Percentiles rank a stretch among this genome's conserved stretches.
These are phyloP conservation scores for Begonia loranthoides DNA, from an alignment of 306 rosid species.

Conservation along the genomic window DNA sequence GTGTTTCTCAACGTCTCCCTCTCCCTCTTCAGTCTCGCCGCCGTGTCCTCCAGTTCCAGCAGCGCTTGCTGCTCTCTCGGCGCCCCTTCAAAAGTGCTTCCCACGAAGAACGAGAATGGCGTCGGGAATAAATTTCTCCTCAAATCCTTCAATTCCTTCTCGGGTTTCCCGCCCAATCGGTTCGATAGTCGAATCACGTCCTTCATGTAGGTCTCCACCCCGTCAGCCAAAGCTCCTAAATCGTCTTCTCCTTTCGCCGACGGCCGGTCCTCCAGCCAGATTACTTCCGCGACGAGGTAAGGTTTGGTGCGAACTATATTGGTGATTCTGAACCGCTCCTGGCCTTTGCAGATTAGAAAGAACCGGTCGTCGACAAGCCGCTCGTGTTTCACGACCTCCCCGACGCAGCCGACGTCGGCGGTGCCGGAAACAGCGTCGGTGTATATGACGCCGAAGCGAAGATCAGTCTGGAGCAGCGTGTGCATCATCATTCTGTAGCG, in stretches of 20 bases:
- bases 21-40: constrained; percentile 70
- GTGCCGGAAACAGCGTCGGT: constrained; percentile 67
- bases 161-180: constrained; percentile 79
- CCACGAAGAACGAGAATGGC: constrained; percentile 90
- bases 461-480: constrained; percentile 89
- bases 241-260: constrained; percentile 52
- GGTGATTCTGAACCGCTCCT: constrained; percentile 78
- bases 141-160: constrained; percentile 89
- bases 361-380: constrained; percentile 88
- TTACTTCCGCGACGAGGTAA: constrained; percentile 75
- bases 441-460: constrained; percentile 90
- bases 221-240: constrained; percentile 49
- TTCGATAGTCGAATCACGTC: constrained; percentile 88
- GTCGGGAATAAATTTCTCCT: constrained; percentile 82
- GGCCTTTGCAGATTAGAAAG: constrained; percentile 91
- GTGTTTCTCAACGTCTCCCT: constrained; percentile 85
- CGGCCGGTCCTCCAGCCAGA: constrained; percentile 94
- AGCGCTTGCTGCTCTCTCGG: constrained; percentile 96
- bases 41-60: constrained; percentile 90
- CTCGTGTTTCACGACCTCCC: constrained; percentile 95
- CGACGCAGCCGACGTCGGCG: constrained; percentile 85
- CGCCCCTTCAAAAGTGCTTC: constrained; percentile 95
- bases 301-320: constrained; percentile 72
- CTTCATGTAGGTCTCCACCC: constrained; percentile 81
- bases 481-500: constrained; percentile 99